A percentile compares a stretch with the other conserved stretches of the same genome.
These are phyloP conservation scores for Malus sylvestris DNA, from an alignment of 306 rosid species.

Conservation along the genomic window DNA sequence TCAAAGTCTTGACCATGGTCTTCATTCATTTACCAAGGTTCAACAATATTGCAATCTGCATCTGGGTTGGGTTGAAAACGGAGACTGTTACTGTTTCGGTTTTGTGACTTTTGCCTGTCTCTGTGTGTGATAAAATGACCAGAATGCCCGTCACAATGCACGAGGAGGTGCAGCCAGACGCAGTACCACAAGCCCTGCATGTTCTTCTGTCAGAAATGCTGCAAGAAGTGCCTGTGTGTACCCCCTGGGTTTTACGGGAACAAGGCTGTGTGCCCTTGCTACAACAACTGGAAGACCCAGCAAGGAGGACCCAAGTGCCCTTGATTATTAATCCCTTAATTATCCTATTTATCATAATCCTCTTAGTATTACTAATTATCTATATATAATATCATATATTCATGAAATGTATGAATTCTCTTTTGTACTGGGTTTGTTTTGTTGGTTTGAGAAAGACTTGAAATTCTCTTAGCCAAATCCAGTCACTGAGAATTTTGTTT, in stretches of 20 bases:
- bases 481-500: background rate
- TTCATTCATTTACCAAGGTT: background rate
- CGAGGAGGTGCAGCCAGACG: conserved; percentile 61
- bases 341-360: background rate
- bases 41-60: background rate
- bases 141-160: conserved; percentile 80
- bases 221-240: conserved; percentile 73
- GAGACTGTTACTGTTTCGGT: background rate
- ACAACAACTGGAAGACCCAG: conserved; percentile 94
- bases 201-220: conserved; percentile 87
- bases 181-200: conserved; percentile 84
- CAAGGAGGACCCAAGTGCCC: conserved; percentile 93
- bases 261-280: conserved; percentile 84
- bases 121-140: conserved; percentile 16
- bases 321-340: conserved; percentile 9
- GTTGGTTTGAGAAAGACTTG: background rate
- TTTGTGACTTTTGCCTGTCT: background rate
- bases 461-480: background rate
- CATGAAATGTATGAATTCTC: background rate
- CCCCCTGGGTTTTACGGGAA: conserved; percentile 93
- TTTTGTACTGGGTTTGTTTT: background rate
- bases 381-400: background rate
- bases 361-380: background rate
- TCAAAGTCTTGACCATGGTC: background rate
- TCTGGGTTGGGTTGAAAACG: background rate